These are phyloP conservation scores for Ophiostoma himal-ulmi DNA, from an alignment of 2,329 filamentous ascomycete genomes.

Conservation along the genomic window DNA sequence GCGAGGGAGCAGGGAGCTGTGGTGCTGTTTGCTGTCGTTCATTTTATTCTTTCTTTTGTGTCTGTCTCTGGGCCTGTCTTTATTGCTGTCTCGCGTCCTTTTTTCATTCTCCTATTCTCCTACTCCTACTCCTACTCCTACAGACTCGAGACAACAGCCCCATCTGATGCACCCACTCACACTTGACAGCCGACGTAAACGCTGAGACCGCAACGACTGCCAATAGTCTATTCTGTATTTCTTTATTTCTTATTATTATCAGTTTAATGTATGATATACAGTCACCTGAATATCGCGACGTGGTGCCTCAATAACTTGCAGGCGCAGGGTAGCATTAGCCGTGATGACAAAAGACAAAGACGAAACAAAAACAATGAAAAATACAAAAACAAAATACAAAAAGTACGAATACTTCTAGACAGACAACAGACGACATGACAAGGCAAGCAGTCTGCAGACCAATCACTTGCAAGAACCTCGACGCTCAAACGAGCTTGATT, in stretches of 20 bases:
- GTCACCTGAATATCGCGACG: background rate
- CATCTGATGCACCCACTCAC: constrained; percentile 3
- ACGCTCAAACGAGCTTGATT: too few species aligned
- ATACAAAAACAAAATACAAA: too few species aligned
- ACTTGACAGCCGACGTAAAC: background rate
- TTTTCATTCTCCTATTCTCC: constrained; percentile 3
- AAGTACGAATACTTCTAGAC: too few species aligned
- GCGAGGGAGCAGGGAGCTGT: too few species aligned
- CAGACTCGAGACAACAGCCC: too few species aligned
- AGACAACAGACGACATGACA: too few species aligned
- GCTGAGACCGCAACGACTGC: background rate
- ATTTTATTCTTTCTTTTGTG: background rate
- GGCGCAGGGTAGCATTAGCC: background rate
- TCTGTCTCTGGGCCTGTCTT: background rate
- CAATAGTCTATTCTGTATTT: too few species aligned
- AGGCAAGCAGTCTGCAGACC: too few species aligned
- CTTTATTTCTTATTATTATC: too few species aligned
- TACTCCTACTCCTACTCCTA: background rate
- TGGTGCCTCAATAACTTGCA: background rate
- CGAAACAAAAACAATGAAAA: too few species aligned
- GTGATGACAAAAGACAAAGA: background rate
- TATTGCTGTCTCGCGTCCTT: background rate
- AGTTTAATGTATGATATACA: too few species aligned
- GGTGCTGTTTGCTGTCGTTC: background rate
- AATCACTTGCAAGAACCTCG: too few species aligned